Evolutionary conservation across 257 asterid species (phyloP).

Genomic region (Ballota nigra): DNA sequence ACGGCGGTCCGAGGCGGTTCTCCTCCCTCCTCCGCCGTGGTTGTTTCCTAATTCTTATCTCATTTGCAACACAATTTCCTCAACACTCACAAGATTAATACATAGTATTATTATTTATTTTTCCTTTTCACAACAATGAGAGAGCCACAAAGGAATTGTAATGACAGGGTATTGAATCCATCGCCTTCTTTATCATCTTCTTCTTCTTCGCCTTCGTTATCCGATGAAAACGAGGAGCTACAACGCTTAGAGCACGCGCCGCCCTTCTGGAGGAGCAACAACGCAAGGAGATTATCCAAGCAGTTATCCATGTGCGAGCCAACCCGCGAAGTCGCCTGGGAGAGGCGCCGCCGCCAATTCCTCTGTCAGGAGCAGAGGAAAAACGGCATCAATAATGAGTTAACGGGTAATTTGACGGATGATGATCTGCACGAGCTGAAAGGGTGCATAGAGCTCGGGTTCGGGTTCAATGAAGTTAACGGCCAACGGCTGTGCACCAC

Average conservation of each 20-base stretch:
- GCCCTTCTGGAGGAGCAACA: slow-evolving; percentile 62
- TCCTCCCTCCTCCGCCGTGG: slow-evolving; percentile 40
- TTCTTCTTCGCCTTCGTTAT: slow-evolving; percentile 22
- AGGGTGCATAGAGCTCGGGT: slow-evolving; percentile 88
- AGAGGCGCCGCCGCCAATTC: slow-evolving; percentile 69
- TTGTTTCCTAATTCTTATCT: neutral
- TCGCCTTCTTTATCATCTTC: neutral
- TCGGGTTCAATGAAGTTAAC: slow-evolving; percentile 75
- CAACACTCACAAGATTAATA: neutral
- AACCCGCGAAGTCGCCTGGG: slow-evolving; percentile 81
- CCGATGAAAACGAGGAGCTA: slow-evolving; percentile 55
- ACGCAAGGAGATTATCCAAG: slow-evolving; percentile 44
- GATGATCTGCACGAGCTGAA: slow-evolving; percentile 82
- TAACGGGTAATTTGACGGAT: slow-evolving; percentile 47
- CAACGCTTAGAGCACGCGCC: slow-evolving; percentile 70
- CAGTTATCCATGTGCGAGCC: slow-evolving; percentile 80
- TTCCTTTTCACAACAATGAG: slow-evolving; percentile 8
- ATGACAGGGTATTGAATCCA: neutral
- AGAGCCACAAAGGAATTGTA: neutral
- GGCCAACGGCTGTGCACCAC: slow-evolving; percentile 70
- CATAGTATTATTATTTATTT: neutral
- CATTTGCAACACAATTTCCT: neutral
- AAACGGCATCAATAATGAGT: slow-evolving; percentile 28
- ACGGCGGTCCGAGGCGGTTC: slow-evolving; percentile 47
- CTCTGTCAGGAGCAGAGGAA: slow-evolving; percentile 45